phyloP scores from a whole-genome alignment of 2,329 filamentous ascomycete species.

The Sordariomycetes sp. region DNA sequence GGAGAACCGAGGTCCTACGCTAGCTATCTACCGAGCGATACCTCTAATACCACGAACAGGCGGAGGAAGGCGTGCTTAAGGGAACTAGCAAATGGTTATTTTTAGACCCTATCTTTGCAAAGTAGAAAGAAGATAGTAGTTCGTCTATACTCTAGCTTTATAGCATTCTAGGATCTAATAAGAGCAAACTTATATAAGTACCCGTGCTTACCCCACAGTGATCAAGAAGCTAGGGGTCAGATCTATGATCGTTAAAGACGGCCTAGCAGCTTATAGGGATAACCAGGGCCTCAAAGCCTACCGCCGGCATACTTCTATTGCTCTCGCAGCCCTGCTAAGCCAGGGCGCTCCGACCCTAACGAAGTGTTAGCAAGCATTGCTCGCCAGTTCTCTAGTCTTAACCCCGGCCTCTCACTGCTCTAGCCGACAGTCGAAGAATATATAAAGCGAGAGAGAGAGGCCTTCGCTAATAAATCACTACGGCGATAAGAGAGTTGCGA shows the following conservation, averaged over 20 bases:
- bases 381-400: constrained; percentile 1
- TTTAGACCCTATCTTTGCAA: constrained; percentile 10
- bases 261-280: not conserved
- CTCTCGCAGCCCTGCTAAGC: constrained; percentile 5
- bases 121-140: constrained; percentile 14
- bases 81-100: constrained; percentile 12
- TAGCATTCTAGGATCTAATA: constrained; percentile 17
- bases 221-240: not conserved
- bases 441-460: not conserved
- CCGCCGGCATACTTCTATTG: constrained; percentile 7
- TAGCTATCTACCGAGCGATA: constrained; percentile 2
- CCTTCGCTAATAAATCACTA: not conserved
- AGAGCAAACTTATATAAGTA: constrained; percentile 13
- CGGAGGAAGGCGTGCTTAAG: constrained; percentile 7
- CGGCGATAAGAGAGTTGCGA: not conserved
- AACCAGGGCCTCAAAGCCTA: constrained; percentile 1
- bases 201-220: not conserved
- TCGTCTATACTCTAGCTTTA: constrained; percentile 19
- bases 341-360: constrained; percentile 4
- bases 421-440: not conserved
- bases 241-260: constrained; percentile 3
- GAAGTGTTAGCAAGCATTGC: constrained; percentile 5
- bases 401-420: not conserved
- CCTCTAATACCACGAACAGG: constrained; percentile 3
- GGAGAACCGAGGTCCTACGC: not conserved